Evolutionary conservation across 257 asterid genomes (phyloP).

Genomic region (Primulina huaijiensis): DNA sequence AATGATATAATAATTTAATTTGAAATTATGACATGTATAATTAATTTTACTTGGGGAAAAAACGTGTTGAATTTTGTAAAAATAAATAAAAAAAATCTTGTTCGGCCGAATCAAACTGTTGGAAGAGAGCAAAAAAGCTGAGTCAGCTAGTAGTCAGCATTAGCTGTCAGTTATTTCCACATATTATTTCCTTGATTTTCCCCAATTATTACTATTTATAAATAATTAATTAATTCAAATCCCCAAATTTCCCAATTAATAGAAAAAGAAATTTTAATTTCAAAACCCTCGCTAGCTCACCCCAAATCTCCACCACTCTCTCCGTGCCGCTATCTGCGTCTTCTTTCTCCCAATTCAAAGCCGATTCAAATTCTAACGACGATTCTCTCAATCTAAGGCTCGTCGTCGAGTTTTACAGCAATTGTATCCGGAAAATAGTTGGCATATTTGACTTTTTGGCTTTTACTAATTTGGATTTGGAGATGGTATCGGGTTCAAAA

Average conservation of each 20-base stretch:
- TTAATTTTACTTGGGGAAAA: no score
- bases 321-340: conserved; percentile 42
- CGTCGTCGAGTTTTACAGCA: not conserved
- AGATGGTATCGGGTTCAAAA: conserved; percentile 67
- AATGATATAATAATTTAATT: no score
- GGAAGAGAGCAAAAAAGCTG: no score
- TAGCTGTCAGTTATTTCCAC: no score
- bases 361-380: conserved; percentile 28
- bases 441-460: conserved; percentile 16
- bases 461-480: conserved; percentile 31
- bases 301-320: conserved; percentile 18
- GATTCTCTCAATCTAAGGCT: conserved; percentile 24
- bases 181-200: no score
- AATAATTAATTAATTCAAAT: no score
- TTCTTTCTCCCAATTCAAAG: conserved; percentile 22
- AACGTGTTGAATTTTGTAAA: no score
- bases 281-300: conserved; percentile 58
- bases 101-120: no score
- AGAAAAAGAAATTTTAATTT: conserved; percentile 24
- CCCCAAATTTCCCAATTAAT: not conserved
- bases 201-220: no score
- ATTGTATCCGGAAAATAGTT: conserved; percentile 1
- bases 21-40: no score
- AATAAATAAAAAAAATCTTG: no score
- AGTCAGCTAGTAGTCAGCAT: no score